Evolutionary conservation across 768 basidiomycete genomes (phyloP).

Genomic region (Lepiota subincarnata): DNA sequence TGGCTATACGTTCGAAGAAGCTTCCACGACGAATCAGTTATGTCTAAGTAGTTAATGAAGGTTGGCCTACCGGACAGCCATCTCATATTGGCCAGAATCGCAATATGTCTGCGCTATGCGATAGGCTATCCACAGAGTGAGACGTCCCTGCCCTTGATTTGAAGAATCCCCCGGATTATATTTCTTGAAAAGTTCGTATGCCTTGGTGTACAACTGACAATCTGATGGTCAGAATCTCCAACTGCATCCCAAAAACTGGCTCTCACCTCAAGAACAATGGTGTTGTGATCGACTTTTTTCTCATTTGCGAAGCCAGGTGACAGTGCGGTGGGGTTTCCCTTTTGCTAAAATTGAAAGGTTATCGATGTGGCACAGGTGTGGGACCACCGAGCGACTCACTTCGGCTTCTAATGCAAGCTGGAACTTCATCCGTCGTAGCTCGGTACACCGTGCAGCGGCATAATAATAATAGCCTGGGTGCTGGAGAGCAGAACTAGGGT

Average conservation of each 20-base stretch:
- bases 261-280: conserved; percentile 76
- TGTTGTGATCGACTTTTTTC: conserved; percentile 86
- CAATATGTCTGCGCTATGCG: conserved; percentile 87
- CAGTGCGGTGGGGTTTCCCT: conserved; percentile 20
- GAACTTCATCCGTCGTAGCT: conserved; percentile 69
- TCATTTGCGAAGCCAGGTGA: conserved; percentile 84
- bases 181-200: conserved; percentile 92
- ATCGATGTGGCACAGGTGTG: conserved; percentile 10
- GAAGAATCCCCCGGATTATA: conserved; percentile 38
- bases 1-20: conserved; percentile 91
- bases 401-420: conserved; percentile 53
- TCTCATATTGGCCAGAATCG: conserved; percentile 74
- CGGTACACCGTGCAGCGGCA: conserved; percentile 82
- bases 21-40: conserved; percentile 34
- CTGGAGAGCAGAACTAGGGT: conserved; percentile 80
- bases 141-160: conserved; percentile 60
- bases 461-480: conserved; percentile 94
- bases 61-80: conserved; percentile 74
- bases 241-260: not conserved
- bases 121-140: conserved; percentile 88
- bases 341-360: conserved; percentile 16
- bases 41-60: not conserved
- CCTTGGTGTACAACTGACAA: conserved; percentile 81
- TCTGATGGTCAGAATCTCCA: not conserved
- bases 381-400: conserved; percentile 26